These are phyloP conservation scores for Triticum turgidum DNA, from an alignment of 176 grass and related monocot genomes.

Conservation along the genomic window DNA sequence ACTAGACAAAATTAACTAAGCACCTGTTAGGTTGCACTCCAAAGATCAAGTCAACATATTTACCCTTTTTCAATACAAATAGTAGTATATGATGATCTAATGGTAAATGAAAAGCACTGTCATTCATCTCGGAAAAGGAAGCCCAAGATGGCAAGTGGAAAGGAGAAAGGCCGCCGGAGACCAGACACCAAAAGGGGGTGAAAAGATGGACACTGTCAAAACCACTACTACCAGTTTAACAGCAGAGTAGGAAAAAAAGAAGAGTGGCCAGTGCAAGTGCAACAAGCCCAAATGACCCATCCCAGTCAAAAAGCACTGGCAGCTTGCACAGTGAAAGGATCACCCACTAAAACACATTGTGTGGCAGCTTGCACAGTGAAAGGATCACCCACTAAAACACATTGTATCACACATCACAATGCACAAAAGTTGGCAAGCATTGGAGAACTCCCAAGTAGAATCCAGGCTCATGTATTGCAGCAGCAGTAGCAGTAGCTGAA, in stretches of 20 bases:
- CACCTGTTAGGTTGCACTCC: neutral
- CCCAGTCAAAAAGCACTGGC: slow-evolving; percentile 22
- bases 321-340: slow-evolving; percentile 38
- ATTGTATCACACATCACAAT: slow-evolving; percentile 1
- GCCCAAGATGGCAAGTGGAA: slow-evolving; percentile 5
- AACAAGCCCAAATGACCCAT: slow-evolving; percentile 30
- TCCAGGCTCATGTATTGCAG: slow-evolving; percentile 13
- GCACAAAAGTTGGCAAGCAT: slow-evolving; percentile 14
- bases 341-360: neutral
- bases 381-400: slow-evolving; percentile 22
- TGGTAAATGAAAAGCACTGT: neutral
- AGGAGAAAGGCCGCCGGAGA: neutral
- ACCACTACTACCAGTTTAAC: slow-evolving; percentile 16
- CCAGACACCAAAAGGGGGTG: neutral
- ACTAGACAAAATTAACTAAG: neutral
- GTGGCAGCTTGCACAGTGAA: slow-evolving; percentile 27
- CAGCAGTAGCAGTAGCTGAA: neutral
- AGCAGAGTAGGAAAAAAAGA: neutral
- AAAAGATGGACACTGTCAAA: slow-evolving; percentile 18
- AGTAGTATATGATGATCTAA: neutral
- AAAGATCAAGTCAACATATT: neutral
- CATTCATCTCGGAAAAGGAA: slow-evolving; percentile 15
- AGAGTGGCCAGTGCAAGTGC: neutral
- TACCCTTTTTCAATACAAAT: neutral
- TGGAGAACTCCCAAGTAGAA: neutral